A percentile compares a stretch with the other conserved stretches of the same genome.
phyloP scores from a whole-genome alignment of 2,329 filamentous ascomycete genomes.

The Exophiala xenobiotica region DNA sequence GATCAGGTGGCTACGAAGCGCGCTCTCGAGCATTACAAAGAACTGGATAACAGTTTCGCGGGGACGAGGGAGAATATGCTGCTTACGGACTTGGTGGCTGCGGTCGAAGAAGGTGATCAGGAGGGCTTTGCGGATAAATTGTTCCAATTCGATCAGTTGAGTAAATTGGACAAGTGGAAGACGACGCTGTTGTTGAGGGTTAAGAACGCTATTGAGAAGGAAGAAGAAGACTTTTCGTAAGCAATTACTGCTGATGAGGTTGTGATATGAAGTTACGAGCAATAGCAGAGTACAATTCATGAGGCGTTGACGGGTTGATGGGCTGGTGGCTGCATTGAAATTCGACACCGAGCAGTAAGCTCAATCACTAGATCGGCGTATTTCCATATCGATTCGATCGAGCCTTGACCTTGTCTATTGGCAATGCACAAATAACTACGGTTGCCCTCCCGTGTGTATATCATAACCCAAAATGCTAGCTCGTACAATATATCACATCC shows the following conservation, averaged over 20 bases:
- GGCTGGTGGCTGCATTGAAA: no score
- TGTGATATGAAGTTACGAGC: neutral
- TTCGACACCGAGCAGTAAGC: no score
- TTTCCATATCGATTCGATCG: no score
- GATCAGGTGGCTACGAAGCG: conserved; percentile 77
- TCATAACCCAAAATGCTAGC: no score
- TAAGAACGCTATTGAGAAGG: conserved; percentile 77
- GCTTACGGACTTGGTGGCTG: conserved; percentile 71
- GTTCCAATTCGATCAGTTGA: conserved; percentile 87
- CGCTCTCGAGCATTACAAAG: conserved; percentile 77
- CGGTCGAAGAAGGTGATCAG: conserved; percentile 74
- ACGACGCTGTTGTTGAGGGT: conserved; percentile 77
- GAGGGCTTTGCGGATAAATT: conserved; percentile 82
- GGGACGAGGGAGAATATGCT: conserved; percentile 79
- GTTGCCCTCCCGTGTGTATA: no score
- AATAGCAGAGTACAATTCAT: no score
- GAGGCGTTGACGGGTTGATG: no score
- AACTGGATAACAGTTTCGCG: conserved; percentile 74
- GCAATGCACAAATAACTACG: no score
- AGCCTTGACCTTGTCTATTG: no score
- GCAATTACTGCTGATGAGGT: neutral
- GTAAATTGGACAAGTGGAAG: conserved; percentile 97
- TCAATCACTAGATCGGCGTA: no score
- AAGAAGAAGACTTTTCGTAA: conserved; percentile 67
- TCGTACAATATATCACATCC: no score